These are phyloP conservation scores for Aristolochia contorta DNA, from an alignment of 164 flowering plant species.

Conservation along the genomic window DNA sequence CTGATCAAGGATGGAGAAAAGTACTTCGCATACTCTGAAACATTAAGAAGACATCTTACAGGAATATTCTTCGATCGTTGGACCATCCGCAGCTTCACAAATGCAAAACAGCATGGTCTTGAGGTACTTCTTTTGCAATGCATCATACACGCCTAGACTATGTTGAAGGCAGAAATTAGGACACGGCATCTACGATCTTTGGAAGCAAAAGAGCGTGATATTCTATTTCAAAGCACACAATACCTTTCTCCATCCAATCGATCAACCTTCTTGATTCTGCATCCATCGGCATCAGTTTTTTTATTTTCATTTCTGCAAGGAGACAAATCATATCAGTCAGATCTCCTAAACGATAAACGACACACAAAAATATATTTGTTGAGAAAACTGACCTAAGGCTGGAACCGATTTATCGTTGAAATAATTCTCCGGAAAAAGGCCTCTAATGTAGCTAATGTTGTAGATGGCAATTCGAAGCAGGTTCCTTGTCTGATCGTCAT, in stretches of 20 bases:
- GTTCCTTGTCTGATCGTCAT: constrained; percentile 59
- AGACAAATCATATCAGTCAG: neutral
- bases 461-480: constrained; percentile 89
- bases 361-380: neutral
- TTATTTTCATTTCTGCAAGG: constrained; percentile 79
- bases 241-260: constrained; percentile 98
- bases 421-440: constrained; percentile 89
- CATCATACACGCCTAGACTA: constrained; percentile 98
- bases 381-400: constrained; percentile 50
- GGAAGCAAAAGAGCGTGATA: neutral
- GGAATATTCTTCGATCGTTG: constrained; percentile 89
- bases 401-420: constrained; percentile 91
- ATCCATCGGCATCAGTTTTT: constrained; percentile 92
- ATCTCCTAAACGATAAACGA: neutral
- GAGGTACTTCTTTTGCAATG: constrained; percentile 78
- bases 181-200: too few relatives aligned
- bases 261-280: constrained; percentile 85
- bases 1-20: too few relatives aligned
- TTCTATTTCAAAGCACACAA: neutral
- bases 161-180: too few relatives aligned
- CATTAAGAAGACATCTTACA: constrained; percentile 54
- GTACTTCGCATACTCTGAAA: too few relatives aligned
- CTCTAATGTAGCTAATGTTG: constrained; percentile 94
- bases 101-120: constrained; percentile 80
- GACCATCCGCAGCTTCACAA: constrained; percentile 77